Evolutionary conservation across 805 yeast genomes (phyloP).

Genomic region (Ogataea henricii): DNA sequence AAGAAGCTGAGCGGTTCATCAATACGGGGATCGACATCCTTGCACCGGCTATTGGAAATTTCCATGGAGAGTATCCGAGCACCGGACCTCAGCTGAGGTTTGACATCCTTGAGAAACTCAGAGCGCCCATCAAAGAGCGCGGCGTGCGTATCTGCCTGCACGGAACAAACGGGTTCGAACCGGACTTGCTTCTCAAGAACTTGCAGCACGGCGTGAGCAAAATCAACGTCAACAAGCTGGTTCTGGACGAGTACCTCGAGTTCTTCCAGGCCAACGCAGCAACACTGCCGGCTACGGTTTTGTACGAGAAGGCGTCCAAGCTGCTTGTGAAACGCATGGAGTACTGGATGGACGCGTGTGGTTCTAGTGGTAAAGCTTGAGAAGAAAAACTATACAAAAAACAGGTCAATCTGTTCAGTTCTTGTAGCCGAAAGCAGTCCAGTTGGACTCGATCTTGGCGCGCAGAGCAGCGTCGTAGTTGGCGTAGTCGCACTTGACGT

Average conservation of each 20-base stretch:
- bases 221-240: slow-evolving; percentile 36
- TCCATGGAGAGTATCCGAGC: slow-evolving; percentile 40
- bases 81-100: slow-evolving; percentile 35
- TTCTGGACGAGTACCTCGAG: slow-evolving; percentile 32
- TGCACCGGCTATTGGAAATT: slow-evolving; percentile 41
- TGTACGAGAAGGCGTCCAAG: slow-evolving; percentile 31
- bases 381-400: too few relatives aligned
- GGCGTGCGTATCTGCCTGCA: slow-evolving; percentile 36
- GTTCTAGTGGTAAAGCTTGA: slow-evolving; percentile 19
- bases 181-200: slow-evolving; percentile 30
- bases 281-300: slow-evolving; percentile 29
- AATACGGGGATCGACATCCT: slow-evolving; percentile 39
- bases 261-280: slow-evolving; percentile 27
- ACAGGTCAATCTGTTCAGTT: too few relatives aligned
- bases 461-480: slow-evolving; percentile 6
- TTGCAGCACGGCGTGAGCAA: slow-evolving; percentile 35
- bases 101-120: slow-evolving; percentile 32
- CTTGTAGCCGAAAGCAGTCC: slow-evolving; percentile 3
- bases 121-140: slow-evolving; percentile 19
- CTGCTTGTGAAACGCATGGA: slow-evolving; percentile 32
- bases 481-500: slow-evolving; percentile 25
- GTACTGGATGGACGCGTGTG: slow-evolving; percentile 31
- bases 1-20: slow-evolving; percentile 34
- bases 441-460: background rate
- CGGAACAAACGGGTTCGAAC: slow-evolving; percentile 37